Conservation (phyloP, 1,139 yeast species). For the Tardiomyces digboiensis region DNA sequence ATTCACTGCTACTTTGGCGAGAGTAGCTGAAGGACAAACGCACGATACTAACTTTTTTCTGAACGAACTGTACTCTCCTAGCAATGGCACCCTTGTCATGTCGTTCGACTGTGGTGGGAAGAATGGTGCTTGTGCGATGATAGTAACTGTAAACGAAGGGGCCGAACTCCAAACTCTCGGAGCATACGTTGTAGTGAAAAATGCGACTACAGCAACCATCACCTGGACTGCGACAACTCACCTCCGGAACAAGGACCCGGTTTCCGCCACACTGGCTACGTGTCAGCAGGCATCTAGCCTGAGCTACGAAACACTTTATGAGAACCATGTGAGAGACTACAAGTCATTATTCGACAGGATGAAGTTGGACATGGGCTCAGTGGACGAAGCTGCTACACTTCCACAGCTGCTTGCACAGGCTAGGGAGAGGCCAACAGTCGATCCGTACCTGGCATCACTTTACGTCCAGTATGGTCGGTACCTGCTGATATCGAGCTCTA, state of each 20-base stretch:
- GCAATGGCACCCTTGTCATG: background rate
- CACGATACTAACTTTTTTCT: background rate
- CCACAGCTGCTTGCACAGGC: no score
- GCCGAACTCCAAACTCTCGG: background rate
- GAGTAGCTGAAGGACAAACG: no score
- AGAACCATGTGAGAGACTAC: background rate
- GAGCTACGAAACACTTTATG: background rate
- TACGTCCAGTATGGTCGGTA: background rate
- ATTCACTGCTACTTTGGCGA: no score
- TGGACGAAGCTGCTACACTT: background rate
- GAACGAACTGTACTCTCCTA: background rate
- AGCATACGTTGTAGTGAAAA: background rate
- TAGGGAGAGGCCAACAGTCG: background rate
- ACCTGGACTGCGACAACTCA: background rate
- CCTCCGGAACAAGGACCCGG: background rate
- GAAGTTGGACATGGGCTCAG: background rate
- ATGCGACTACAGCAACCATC: background rate
- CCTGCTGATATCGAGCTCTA: background rate
- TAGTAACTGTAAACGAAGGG: background rate
- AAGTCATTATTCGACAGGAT: background rate
- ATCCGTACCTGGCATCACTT: background rate
- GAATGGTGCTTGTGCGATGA: background rate
- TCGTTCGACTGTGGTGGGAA: background rate
- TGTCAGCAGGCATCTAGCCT: background rate
- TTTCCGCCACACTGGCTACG: background rate